Base-by-base conservation (phyloP, 805 yeast species). In the Pichia paraexigua region DNA sequence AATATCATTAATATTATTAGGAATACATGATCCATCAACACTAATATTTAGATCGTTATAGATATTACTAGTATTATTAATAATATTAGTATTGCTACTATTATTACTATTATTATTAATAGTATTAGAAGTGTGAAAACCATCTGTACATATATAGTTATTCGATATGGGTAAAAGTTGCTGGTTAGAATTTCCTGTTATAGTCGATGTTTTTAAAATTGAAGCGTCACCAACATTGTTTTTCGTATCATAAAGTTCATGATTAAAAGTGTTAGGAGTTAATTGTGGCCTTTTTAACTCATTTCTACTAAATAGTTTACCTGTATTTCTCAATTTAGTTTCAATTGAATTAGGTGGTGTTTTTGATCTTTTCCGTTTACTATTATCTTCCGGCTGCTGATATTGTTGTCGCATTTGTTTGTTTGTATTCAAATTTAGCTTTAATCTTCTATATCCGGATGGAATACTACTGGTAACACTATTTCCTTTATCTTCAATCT, bases 391-490 rank as follows among this genome's bases (percentile, higher is more conserved):
- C 12, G 8, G n/a, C 13, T 9, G 28, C 7, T 13, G 6, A 5
- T 41, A 13, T 7, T 20, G 20, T 20, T 20, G 41, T 11, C 8
- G 21, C 7, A 5, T 24, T 30, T 25, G 45, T 44, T 24, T 25
- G 41, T 32, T 51, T 43, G 6, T 46, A 49, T 49, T 47, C 18
- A 43, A 41, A 20, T 53, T 27, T 6, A 58, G 20, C 40, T 57
- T 63, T 10, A 65, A 41, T 48, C 55, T 62, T n/a, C 64, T 54
- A 46, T 58, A 64, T 25, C 63, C 61, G 5, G 64, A 61, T 5
- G 70, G 69, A n/a, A 66, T 63, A 28, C 62, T 61, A 63, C 69
- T 65, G 0, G 70, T 65, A 35, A 67, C 65, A 46, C 64, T 59
- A 47, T 64, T 67, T 40, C 55, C 57, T 45, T 53, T 58, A 45